These are phyloP conservation scores for Arachis hypogaea DNA, from an alignment of 306 rosid genomes.

Conservation along the genomic window DNA sequence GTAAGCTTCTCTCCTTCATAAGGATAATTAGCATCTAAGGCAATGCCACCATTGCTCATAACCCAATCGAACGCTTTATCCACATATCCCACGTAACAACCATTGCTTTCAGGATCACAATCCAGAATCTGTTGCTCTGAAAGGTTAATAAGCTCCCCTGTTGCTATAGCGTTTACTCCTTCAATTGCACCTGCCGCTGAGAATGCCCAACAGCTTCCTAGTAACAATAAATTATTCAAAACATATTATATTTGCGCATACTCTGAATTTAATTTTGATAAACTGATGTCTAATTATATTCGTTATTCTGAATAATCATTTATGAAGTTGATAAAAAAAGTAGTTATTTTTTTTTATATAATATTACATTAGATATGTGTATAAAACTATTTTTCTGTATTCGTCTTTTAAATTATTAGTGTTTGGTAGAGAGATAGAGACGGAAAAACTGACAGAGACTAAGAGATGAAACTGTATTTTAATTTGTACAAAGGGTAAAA, in stretches of 20 bases:
- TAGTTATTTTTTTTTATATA: too few relatives aligned
- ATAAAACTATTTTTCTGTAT: too few relatives aligned
- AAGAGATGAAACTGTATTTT: too few relatives aligned
- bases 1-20: conserved; percentile 19
- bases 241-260: not conserved
- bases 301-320: too few relatives aligned
- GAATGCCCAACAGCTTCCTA: conserved; percentile 36
- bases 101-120: not conserved
- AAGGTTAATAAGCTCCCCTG: conserved; percentile 3
- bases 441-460: too few relatives aligned
- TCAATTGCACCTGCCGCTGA: conserved; percentile 19
- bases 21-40: not conserved
- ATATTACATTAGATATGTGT: too few relatives aligned
- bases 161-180: conserved; percentile 29
- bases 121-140: conserved; percentile 38
- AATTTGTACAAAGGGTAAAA: too few relatives aligned
- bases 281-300: too few relatives aligned
- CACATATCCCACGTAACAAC: conserved; percentile 39
- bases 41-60: conserved; percentile 18
- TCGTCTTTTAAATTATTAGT: too few relatives aligned
- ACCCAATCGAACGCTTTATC: conserved; percentile 46
- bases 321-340: too few relatives aligned
- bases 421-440: too few relatives aligned
- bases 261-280: too few relatives aligned
- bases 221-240: not conserved